A percentile compares a stretch with the other conserved stretches of the same genome.
phyloP scores from a whole-genome alignment of 2,329 filamentous ascomycete species.

The Cercospora beticola region DNA sequence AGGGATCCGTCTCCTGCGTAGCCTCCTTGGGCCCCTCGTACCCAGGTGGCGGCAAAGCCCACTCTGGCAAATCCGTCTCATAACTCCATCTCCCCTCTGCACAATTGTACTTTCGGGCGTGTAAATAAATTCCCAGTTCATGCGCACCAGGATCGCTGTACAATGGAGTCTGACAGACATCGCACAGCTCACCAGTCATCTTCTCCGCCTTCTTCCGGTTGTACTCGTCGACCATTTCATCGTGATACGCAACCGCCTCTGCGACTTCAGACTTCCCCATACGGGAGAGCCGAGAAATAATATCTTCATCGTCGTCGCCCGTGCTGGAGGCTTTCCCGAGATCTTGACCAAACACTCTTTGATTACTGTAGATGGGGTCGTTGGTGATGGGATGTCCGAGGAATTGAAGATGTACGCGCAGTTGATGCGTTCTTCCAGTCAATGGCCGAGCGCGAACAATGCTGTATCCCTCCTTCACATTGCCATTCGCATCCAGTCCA shows the following conservation, averaged over 20 bases:
- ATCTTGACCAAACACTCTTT: slow-evolving; percentile 80
- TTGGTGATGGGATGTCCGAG: slow-evolving; percentile 94
- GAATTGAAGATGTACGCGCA: slow-evolving; percentile 92
- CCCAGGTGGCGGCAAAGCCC: slow-evolving; percentile 79
- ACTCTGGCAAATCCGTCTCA: slow-evolving; percentile 76
- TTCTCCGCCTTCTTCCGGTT: slow-evolving; percentile 89
- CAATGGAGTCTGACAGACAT: slow-evolving; percentile 78
- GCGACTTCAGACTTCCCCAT: slow-evolving; percentile 96
- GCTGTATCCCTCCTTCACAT: slow-evolving; percentile 65
- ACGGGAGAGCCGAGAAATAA: slow-evolving; percentile 77
- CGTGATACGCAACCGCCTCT: slow-evolving; percentile 87
- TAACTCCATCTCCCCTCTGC: slow-evolving; percentile 82
- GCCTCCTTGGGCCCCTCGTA: slow-evolving; percentile 69
- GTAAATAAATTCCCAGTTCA: slow-evolving; percentile 89
- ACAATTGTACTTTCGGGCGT: slow-evolving; percentile 87
- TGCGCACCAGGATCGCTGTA: slow-evolving; percentile 91
- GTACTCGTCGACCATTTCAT: slow-evolving; percentile 89
- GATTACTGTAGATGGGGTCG: slow-evolving; percentile 96
- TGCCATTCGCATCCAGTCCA: slow-evolving; percentile 21
- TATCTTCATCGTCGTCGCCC: slow-evolving; percentile 78
- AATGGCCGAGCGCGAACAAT: slow-evolving; percentile 92
- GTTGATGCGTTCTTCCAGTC: slow-evolving; percentile 90
- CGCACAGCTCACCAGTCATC: slow-evolving; percentile 81
- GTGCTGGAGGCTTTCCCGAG: slow-evolving; percentile 69
- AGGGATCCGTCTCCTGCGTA: slow-evolving; percentile 49